These are phyloP conservation scores for Chytriomyces sp. DNA, from an alignment of 192 early-diverging fungal genomes.

Conservation along the genomic window DNA sequence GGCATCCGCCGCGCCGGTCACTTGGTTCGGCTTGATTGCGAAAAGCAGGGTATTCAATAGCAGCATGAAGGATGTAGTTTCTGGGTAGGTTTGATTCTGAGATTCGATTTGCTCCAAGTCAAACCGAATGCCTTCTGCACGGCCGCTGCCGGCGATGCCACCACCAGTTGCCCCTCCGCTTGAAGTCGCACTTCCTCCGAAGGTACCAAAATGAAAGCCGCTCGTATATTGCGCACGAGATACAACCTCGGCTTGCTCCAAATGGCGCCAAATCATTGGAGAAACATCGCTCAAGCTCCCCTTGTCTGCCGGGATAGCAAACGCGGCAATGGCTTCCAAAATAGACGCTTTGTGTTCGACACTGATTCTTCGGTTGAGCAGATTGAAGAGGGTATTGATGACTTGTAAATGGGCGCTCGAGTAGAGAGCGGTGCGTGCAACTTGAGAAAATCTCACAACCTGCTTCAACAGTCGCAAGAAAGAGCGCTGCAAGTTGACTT, in stretches of 20 bases:
- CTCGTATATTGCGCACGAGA: conserved; percentile 43
- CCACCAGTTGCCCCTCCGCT: conserved; percentile 32
- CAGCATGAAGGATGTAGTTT: conserved; percentile 82
- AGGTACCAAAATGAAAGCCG: conserved; percentile 30
- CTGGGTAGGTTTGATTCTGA: conserved; percentile 78
- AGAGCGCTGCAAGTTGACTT: conserved; percentile 71
- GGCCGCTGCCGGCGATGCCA: not conserved
- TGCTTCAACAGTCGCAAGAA: conserved; percentile 79
- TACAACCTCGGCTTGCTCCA: conserved; percentile 77
- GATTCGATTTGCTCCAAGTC: conserved; percentile 86
- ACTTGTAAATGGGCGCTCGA: conserved; percentile 72
- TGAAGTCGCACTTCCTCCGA: conserved; percentile 18
- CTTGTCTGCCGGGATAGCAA: conserved; percentile 65
- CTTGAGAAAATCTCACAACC: conserved; percentile 77
- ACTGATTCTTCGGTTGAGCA: conserved; percentile 80
- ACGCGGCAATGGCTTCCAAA: conserved; percentile 79
- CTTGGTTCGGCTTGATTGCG: conserved; percentile 26
- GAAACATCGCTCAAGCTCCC: conserved; percentile 62
- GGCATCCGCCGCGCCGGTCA: conserved; percentile 6
- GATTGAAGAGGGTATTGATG: conserved; percentile 73
- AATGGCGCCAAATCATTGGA: conserved; percentile 73
- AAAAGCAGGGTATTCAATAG: conserved; percentile 69
- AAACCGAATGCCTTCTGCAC: conserved; percentile 64
- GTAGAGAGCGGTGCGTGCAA: conserved; percentile 70
- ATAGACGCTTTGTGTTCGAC: conserved; percentile 82